Base-by-base conservation (phyloP, 1,284 basidiomycete genomes). In the Heterobasidion irregulare region DNA sequence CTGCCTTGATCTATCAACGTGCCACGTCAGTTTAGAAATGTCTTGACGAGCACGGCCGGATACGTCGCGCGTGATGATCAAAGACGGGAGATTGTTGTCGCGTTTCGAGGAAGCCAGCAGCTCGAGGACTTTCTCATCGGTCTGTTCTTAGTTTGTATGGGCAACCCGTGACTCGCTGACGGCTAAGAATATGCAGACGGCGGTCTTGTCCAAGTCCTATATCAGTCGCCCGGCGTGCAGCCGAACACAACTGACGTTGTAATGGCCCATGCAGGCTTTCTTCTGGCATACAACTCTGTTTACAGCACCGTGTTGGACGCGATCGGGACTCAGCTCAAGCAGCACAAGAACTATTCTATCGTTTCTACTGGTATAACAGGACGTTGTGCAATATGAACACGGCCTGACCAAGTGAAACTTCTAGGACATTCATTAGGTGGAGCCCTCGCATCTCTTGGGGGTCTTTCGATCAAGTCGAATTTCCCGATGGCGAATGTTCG, bases 31-130 rank as follows among this genome's bases (percentile, higher is more conserved):
- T 72, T 80, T 56, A 68, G 69, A 1, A 78, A 73, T 55, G 55
- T 66, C 4, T 18, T 72, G 9, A 74, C 75, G 15, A 74, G 75
- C 57, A 68, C 77, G 7, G 72, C 74, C 59, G 78, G 78, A 32
- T 77, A 73, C 56, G 69, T 80, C 16, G 78, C 72, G 44, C 70
- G 77, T 45, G 78, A 80, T 59, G 67, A 70, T 33, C 47, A 62
- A 5, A 66, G 72, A 12, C 70, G 70, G 50, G 77, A 80, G 58
- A 66, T 80, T 12, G 61, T 80, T 26, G 66, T 80, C 45, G 73
- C 74, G 26, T 64, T 79, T 43, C 71, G 77, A 13, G 78, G 78
- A 62, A 79, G 76, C 33, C 52, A 56, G 34, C 54, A 62, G 34
- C 50, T 59, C 26, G 34, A 34, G 16, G 57, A 64, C 56, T 51